Conservation (phyloP, 331 rosid genomes). For the Spiraea crenata region DNA sequence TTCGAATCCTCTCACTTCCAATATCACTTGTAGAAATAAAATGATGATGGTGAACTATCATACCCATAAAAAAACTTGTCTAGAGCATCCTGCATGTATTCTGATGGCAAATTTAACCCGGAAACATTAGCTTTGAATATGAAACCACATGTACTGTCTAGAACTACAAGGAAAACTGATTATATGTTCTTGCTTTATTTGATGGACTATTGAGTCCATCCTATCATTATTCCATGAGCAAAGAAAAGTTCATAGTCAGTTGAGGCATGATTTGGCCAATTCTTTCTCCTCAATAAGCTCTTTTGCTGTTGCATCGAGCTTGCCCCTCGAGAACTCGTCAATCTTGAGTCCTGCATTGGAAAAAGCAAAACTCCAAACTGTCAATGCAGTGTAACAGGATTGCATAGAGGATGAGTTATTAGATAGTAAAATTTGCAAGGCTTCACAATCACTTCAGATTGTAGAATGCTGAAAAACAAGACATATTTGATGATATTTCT, state of each 20-base stretch:
- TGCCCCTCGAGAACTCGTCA: conserved; percentile 69
- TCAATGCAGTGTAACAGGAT: not conserved
- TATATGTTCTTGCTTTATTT: conserved; percentile 1
- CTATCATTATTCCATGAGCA: not conserved
- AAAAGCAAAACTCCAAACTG: conserved; percentile 8
- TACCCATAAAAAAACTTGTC: not conserved
- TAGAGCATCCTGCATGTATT: not conserved
- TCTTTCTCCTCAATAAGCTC: conserved; percentile 77
- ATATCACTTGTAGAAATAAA: too few relatives aligned
- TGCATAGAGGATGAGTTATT: not conserved
- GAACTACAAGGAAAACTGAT: not conserved
- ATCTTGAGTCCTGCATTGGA: conserved; percentile 65
- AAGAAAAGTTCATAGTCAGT: conserved; percentile 18
- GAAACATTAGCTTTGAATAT: not conserved
- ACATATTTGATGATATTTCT: not conserved
- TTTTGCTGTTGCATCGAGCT: conserved; percentile 72
- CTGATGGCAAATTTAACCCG: not conserved
- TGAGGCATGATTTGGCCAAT: conserved; percentile 62
- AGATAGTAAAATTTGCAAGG: not conserved
- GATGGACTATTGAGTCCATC: not conserved
- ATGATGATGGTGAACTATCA: too few relatives aligned
- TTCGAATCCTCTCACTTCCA: too few relatives aligned
- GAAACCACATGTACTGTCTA: conserved; percentile 2
- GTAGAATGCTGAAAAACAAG: too few relatives aligned
- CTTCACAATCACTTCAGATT: too few relatives aligned